Evolutionary conservation across 169 alveolate genomes (phyloP).

Genomic region (Plasmodium malariae): DNA sequence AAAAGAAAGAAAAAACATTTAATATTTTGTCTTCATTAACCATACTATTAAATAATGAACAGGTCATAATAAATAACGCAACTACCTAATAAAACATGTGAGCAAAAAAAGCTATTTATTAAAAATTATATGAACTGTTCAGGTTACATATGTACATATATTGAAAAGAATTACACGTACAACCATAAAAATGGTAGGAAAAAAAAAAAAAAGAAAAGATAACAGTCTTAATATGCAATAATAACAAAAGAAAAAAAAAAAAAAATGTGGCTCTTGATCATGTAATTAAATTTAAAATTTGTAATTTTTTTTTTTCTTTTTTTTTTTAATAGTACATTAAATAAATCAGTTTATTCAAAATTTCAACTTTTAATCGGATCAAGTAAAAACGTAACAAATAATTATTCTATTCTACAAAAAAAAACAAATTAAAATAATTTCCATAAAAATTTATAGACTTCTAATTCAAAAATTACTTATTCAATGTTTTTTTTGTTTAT

Average conservation of each 20-base stretch:
- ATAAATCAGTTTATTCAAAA: slow-evolving; percentile 2
- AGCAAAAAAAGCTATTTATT: slow-evolving; percentile 10
- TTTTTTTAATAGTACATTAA: background rate
- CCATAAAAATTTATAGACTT: background rate
- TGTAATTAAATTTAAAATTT: background rate
- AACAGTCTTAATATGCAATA: slow-evolving; percentile 2
- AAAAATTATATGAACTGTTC: slow-evolving; percentile 47
- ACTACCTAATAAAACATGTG: slow-evolving; percentile 4
- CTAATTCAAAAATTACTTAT: slow-evolving; percentile 9
- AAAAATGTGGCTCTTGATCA: background rate
- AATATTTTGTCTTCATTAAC: slow-evolving; percentile 4
- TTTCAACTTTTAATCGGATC: slow-evolving; percentile 21
- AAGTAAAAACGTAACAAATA: background rate
- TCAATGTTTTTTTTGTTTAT: slow-evolving; percentile 36
- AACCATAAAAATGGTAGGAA: background rate
- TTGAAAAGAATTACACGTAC: slow-evolving; percentile 10
- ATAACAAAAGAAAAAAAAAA: background rate
- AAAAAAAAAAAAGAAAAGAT: slow-evolving; percentile 13
- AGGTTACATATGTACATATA: slow-evolving; percentile 17
- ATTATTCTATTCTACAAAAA: background rate
- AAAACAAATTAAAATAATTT: slow-evolving; percentile 1
- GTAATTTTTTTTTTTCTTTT: background rate
- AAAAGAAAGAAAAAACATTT: background rate
- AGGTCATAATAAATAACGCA: slow-evolving; percentile 14
- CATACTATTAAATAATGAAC: background rate